phyloP scores from a whole-genome alignment of 768 basidiomycete species.

The Tremella fuciformis region DNA sequence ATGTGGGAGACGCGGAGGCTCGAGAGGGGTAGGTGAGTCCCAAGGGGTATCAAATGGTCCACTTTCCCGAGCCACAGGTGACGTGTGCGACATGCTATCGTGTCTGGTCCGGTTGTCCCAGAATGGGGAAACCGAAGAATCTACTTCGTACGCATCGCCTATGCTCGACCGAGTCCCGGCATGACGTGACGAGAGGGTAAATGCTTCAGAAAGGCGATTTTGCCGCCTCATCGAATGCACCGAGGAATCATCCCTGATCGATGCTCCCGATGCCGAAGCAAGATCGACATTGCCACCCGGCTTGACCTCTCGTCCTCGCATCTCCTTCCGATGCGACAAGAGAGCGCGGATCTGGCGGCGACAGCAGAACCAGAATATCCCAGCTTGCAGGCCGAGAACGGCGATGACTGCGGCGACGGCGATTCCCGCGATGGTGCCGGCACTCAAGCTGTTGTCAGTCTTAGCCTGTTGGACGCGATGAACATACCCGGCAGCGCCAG shows the following conservation, averaged over 20 bases:
- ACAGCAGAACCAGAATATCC: slow-evolving; percentile 45
- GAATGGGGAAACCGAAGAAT: slow-evolving; percentile 36
- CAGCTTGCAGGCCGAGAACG: slow-evolving; percentile 32
- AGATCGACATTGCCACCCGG: slow-evolving; percentile 40
- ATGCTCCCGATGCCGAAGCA: slow-evolving; percentile 8
- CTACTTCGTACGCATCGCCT: slow-evolving; percentile 15
- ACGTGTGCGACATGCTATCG: slow-evolving; percentile 2
- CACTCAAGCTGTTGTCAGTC: slow-evolving; percentile 26
- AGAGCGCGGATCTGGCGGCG: slow-evolving; percentile 32
- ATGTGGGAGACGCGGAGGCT: slow-evolving; percentile 20
- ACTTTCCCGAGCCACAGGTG: not conserved
- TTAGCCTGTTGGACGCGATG: slow-evolving; percentile 1
- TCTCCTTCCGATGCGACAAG: slow-evolving; percentile 33
- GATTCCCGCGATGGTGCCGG: slow-evolving; percentile 29
- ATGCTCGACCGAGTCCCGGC: slow-evolving; percentile 15
- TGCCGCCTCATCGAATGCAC: not conserved
- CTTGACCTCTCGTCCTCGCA: slow-evolving; percentile 28
- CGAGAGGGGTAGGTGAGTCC: slow-evolving; percentile 10
- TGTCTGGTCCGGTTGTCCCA: slow-evolving; percentile 11
- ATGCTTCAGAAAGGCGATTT: not conserved
- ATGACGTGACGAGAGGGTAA: not conserved
- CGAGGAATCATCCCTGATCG: slow-evolving; percentile 7
- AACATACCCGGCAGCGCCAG: slow-evolving; percentile 35
- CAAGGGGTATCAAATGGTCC: slow-evolving; percentile 3
- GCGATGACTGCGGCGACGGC: slow-evolving; percentile 30